Evolutionary conservation across 1,284 basidiomycete species (phyloP), one percentile per base, ranked within the genome.

Genomic region (Pholiota adiposa): DNA sequence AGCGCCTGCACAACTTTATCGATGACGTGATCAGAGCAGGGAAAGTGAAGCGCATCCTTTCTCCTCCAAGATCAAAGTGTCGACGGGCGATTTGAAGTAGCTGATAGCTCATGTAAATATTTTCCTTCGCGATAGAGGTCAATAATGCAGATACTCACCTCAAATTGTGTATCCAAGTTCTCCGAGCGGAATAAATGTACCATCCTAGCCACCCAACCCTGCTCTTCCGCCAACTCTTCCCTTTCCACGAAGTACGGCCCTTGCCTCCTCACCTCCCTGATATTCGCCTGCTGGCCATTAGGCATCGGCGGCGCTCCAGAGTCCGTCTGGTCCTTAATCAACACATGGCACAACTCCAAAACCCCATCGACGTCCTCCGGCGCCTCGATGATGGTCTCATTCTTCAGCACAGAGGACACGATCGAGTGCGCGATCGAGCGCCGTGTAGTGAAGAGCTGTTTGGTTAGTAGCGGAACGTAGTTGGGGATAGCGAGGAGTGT

Each of bases 191-290:
- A 96, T 31, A 97, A 73, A 79, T 98, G 96, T 2, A 98, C 91
- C 92, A 98, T 97, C 63, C 96, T 81, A 21, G 96, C 95, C 14
- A 97, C 87, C 96, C 96, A 98, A 0, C 96, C 96, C 69, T 98
- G 96, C 73, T 98, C 96, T 74, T 97, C 96, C 0, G 95, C 95
- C 79, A 94, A 82, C 71, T 97, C 96, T 69, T 95, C 92, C 53
- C 88, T 78, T 69, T 96, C 94, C 49, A 79, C 76, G 64, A 77
- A 76, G 62, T 85, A 81, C 18, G 85, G 79, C 12, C 81, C 84
- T 54, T 84, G 82, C 67, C 85, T 77, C 54, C 87, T 77, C 34
- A 79, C 73, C 43, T 87, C 87, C 61, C 84, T 82, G 21, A 72
- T 66, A 23, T 76, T 77, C 23, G 71, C 66, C n/a, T 72, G 75